Evolutionary conservation across 306 rosid genomes (phyloP), one percentile per base, ranked within the genome.

Genomic region (Cicer bijugum): DNA sequence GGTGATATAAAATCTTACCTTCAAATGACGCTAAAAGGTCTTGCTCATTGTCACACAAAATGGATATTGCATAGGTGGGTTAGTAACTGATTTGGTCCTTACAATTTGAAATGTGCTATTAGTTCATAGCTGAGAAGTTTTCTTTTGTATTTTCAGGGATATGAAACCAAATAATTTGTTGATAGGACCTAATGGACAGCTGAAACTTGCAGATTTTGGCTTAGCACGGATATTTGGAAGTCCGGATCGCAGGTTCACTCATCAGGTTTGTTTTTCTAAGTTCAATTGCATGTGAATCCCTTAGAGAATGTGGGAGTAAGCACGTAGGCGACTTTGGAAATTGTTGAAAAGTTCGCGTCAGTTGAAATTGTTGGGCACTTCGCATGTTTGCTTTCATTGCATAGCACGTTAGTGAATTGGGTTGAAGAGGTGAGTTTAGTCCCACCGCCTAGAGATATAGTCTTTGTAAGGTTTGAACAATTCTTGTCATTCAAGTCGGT

Each of bases 181-280:
- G 86, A 94, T 94, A 80, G 99, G 99, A 82, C 35, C 91, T 57
- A 87, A 91, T 63, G 98, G 98, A 78, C 91, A 91, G 81, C 91
- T 94, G 68, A 94, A 94, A 84, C 96, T 94, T 84, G 98, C 97
- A 4, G 98, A 94, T 84, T 94, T 94, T 89, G 98, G 98, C 74
- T 88, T 94, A 72, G 99, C 99, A 45, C 85, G 99, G 33, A 86
- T 94, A 69, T 94, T 94, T 87, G 99, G 99, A 82, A 91, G 99
- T 75, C 97, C 99, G 14, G 91, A 87, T 80, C 92, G 97, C 75
- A 94, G 88, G 83, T 94, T 89, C 76, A 94, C 99, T 57, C 96
- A 94, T 69, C 96, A 94, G 96, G 98, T 91, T 84, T 75, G 72
- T 72, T 83, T 87, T 78, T 81, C 58, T 69, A 74, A 59, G 53